These are phyloP conservation scores for Craspedostauros australis DNA, from an alignment of 108 stramenopile genomes.

Conservation along the genomic window DNA sequence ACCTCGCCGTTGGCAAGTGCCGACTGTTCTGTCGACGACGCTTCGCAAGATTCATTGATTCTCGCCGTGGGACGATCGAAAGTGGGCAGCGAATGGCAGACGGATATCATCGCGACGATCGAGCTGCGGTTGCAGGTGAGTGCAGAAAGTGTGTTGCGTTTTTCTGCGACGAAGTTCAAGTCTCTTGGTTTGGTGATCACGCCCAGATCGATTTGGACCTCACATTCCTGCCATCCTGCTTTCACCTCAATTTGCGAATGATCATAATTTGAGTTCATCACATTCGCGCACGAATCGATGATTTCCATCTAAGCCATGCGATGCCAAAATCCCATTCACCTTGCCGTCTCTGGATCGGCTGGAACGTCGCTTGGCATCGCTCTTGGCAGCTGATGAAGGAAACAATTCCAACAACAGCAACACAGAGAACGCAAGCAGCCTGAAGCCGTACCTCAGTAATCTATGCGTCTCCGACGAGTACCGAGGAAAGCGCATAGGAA, in stretches of 20 bases:
- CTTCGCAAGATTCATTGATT: constrained; percentile 56
- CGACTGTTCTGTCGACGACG: constrained; percentile 17
- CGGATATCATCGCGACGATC: constrained; percentile 69
- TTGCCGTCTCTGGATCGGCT: constrained; percentile 72
- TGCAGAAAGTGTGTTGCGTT: background rate
- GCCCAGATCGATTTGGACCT: too few relatives aligned
- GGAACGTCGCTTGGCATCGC: constrained; percentile 49
- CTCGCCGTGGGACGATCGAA: constrained; percentile 43
- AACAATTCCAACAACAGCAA: too few relatives aligned
- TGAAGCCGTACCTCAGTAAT: constrained; percentile 81
- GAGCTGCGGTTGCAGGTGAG: constrained; percentile 63
- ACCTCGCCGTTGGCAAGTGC: constrained; percentile 16
- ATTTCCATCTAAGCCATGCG: constrained; percentile 58
- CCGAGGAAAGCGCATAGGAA: constrained; percentile 60
- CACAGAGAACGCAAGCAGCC: too few relatives aligned
- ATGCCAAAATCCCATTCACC: constrained; percentile 83
- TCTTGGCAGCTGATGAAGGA: constrained; percentile 21
- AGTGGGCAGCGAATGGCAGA: constrained; percentile 9
- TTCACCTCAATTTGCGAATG: too few relatives aligned
- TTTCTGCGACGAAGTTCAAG: background rate
- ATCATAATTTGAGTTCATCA: background rate
- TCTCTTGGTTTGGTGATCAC: background rate
- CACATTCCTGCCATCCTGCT: too few relatives aligned
- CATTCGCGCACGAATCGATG: background rate
- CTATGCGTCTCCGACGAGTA: constrained; percentile 62